Conservation (phyloP, 177 flowering plant genomes). For the Vitis hybrid region DNA sequence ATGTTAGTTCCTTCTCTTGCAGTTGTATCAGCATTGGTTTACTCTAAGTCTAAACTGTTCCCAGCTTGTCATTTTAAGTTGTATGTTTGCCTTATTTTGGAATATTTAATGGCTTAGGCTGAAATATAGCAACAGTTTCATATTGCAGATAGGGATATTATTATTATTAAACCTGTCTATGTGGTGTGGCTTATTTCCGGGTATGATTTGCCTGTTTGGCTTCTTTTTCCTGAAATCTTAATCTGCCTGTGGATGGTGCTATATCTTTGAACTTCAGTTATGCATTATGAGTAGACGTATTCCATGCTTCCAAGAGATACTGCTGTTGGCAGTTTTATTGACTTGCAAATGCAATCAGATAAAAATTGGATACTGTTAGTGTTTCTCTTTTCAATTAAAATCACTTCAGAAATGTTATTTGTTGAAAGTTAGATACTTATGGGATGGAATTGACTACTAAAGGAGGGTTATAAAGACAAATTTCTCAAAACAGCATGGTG, state of each 20-base stretch:
- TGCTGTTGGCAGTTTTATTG: background rate
- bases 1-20: constrained; percentile 18
- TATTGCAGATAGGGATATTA: background rate
- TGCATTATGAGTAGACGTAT: background rate
- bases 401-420: background rate
- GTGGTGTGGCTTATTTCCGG: background rate
- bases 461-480: background rate
- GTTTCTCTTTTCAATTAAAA: background rate
- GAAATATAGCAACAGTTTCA: too few species aligned
- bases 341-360: background rate
- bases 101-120: too few species aligned
- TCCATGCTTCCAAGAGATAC: background rate
- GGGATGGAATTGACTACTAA: background rate
- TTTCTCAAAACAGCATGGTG: background rate
- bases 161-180: background rate
- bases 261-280: background rate
- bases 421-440: background rate
- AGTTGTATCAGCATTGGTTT: constrained; percentile 21
- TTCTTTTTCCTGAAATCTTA: background rate
- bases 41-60: constrained; percentile 7
- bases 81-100: background rate
- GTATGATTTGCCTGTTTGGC: background rate
- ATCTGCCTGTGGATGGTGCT: background rate
- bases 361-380: background rate
- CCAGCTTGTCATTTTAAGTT: constrained; percentile 10